phyloP scores from a whole-genome alignment of 495 filamentous ascomycete genomes.

The Daldinia loculata region DNA sequence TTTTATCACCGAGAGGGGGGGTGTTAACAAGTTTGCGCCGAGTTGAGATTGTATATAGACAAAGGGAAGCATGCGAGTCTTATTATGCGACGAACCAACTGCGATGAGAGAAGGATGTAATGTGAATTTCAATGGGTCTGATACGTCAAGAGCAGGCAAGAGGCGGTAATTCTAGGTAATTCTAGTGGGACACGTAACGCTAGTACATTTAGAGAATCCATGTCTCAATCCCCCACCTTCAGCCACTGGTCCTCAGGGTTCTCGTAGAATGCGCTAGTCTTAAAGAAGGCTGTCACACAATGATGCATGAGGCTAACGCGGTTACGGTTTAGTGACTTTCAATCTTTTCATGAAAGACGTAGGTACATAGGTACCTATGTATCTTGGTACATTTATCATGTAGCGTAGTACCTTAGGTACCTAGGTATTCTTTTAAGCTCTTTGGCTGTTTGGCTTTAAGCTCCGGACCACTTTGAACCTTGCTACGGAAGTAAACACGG shows the following conservation, averaged over 20 bases:
- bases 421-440: background rate
- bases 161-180: conserved; percentile 2
- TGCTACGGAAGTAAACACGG: conserved; percentile 11
- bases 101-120: conserved; percentile 30
- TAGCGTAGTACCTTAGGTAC: background rate
- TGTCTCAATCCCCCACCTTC: conserved; percentile 9
- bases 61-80: background rate
- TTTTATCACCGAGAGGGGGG: conserved; percentile 23
- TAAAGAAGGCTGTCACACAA: background rate
- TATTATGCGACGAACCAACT: conserved; percentile 25
- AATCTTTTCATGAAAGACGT: no score
- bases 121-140: conserved; percentile 42
- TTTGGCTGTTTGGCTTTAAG: conserved; percentile 3
- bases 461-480: background rate
- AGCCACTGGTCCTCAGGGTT: conserved; percentile 27
- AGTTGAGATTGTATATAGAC: conserved; percentile 7
- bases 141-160: conserved; percentile 35
- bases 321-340: background rate
- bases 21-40: conserved; percentile 23
- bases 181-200: background rate
- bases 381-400: background rate
- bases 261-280: background rate
- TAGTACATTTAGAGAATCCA: conserved; percentile 14
- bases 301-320: background rate
- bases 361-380: no score